These are phyloP conservation scores for Saxispiralis lemnorum DNA, from an alignment of 495 filamentous ascomycete species.

Conservation along the genomic window DNA sequence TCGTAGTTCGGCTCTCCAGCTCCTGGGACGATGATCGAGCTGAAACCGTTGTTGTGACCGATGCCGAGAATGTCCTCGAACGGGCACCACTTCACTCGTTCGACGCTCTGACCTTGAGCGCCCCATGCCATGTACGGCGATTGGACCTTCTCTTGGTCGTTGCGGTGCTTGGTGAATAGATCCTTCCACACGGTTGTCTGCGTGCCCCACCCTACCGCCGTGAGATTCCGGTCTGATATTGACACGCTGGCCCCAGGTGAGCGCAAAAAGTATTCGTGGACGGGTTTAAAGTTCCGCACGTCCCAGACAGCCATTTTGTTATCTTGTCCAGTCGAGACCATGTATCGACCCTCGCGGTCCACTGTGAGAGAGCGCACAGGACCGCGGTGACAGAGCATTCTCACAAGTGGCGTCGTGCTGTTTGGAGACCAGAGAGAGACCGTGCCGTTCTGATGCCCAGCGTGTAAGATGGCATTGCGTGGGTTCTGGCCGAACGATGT, in stretches of 20 bases:
- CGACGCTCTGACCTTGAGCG: conserved; percentile 64
- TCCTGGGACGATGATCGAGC: conserved; percentile 74
- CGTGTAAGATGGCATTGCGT: conserved; percentile 75
- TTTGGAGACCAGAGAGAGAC: conserved; percentile 97
- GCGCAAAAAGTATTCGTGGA: conserved; percentile 75
- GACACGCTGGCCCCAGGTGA: conserved; percentile 68
- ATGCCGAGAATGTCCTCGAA: conserved; percentile 85
- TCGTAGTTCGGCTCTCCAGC: conserved; percentile 95
- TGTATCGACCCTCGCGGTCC: conserved; percentile 81
- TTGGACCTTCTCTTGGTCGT: conserved; percentile 52
- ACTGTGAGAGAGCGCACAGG: conserved; percentile 78
- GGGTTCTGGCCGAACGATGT: conserved; percentile 75
- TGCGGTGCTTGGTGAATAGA: conserved; percentile 47
- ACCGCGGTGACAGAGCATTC: conserved; percentile 82
- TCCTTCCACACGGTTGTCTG: conserved; percentile 78
- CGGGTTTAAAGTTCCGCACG: conserved; percentile 80
- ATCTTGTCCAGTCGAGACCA: conserved; percentile 87
- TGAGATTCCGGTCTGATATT: conserved; percentile 74
- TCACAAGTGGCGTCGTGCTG: conserved; percentile 66
- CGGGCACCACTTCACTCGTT: conserved; percentile 77
- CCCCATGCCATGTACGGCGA: conserved; percentile 89
- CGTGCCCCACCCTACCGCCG: conserved; percentile 84
- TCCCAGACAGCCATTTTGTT: conserved; percentile 90
- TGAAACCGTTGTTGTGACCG: conserved; percentile 70
- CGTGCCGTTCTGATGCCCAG: conserved; percentile 84